These are phyloP conservation scores for Rubroboletus pulcherrimus DNA, from an alignment of 768 basidiomycete genomes.

Conservation along the genomic window DNA sequence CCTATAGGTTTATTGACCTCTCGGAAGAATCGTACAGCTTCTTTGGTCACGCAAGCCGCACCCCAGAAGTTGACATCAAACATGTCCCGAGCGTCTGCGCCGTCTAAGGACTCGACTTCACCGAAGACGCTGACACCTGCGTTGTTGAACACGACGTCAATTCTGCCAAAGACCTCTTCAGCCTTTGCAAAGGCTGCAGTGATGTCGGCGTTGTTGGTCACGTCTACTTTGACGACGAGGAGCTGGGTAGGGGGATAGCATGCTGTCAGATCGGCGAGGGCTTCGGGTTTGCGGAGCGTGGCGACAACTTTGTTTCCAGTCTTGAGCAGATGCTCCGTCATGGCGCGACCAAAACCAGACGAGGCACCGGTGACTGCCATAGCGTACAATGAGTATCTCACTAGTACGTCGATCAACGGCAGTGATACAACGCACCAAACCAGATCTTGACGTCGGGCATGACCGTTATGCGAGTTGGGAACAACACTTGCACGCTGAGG, in stretches of 20 bases:
- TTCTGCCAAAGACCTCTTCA: slow-evolving; percentile 27
- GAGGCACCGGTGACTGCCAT: slow-evolving; percentile 33
- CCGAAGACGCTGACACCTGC: slow-evolving; percentile 27
- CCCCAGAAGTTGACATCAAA: slow-evolving; percentile 40
- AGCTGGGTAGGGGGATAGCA: slow-evolving; percentile 25
- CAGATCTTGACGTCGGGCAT: slow-evolving; percentile 20
- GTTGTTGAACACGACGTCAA: slow-evolving; percentile 39
- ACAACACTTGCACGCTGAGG: neutral
- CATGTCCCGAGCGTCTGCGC: slow-evolving; percentile 29
- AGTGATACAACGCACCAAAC: slow-evolving; percentile 9
- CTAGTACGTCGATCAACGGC: neutral
- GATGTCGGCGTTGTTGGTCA: slow-evolving; percentile 25
- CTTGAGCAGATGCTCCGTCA: slow-evolving; percentile 32
- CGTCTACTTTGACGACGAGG: slow-evolving; percentile 32
- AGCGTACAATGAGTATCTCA: neutral
- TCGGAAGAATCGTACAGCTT: slow-evolving; percentile 35
- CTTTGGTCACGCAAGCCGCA: slow-evolving; percentile 25
- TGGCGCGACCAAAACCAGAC: slow-evolving; percentile 36
- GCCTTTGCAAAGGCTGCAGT: slow-evolving; percentile 26
- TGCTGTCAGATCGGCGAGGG: slow-evolving; percentile 25
- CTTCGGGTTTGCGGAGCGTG: slow-evolving; percentile 38
- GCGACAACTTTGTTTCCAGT: slow-evolving; percentile 39
- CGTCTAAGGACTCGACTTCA: slow-evolving; percentile 36
- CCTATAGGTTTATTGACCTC: slow-evolving; percentile 37
- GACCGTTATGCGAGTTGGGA: neutral